phyloP scores from a whole-genome alignment of 257 asterid species.

The Thymus quinquecostatus region DNA sequence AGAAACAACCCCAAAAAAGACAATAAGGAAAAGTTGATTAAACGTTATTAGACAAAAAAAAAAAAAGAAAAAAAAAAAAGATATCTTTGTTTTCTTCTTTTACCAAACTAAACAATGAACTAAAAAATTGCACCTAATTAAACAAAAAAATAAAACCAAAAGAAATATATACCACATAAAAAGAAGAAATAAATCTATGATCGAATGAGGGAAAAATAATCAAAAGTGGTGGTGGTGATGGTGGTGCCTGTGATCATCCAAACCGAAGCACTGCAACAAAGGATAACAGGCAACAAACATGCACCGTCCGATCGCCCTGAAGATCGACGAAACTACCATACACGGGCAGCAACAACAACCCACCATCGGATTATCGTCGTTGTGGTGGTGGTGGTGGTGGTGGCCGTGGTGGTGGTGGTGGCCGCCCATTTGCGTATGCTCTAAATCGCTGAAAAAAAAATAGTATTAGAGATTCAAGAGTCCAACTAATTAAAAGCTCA shows the following conservation, averaged over 20 bases:
- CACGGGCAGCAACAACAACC: conserved; percentile 55
- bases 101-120: too few relatives aligned
- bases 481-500: not conserved
- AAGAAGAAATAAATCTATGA: not conserved
- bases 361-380: conserved; percentile 32
- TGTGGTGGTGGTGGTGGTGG: conserved; percentile 14
- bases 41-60: too few relatives aligned
- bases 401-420: conserved; percentile 38
- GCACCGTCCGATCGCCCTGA: conserved; percentile 47
- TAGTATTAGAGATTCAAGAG: not conserved
- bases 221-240: conserved; percentile 55
- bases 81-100: too few relatives aligned
- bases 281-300: conserved; percentile 60
- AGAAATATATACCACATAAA: too few relatives aligned
- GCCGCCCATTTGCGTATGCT: conserved; percentile 33
- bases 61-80: too few relatives aligned
- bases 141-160: too few relatives aligned
- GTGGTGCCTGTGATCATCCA: conserved; percentile 62
- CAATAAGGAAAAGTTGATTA: too few relatives aligned
- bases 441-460: not conserved
- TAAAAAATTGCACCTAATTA: too few relatives aligned
- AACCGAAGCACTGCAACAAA: conserved; percentile 63
- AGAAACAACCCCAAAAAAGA: too few relatives aligned
- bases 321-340: conserved; percentile 34
- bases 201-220: conserved; percentile 11